Evolutionary conservation across 139 green algal species (phyloP), one percentile per base, ranked within the genome.

Genomic region (Monoraphidium neglectum): DNA sequence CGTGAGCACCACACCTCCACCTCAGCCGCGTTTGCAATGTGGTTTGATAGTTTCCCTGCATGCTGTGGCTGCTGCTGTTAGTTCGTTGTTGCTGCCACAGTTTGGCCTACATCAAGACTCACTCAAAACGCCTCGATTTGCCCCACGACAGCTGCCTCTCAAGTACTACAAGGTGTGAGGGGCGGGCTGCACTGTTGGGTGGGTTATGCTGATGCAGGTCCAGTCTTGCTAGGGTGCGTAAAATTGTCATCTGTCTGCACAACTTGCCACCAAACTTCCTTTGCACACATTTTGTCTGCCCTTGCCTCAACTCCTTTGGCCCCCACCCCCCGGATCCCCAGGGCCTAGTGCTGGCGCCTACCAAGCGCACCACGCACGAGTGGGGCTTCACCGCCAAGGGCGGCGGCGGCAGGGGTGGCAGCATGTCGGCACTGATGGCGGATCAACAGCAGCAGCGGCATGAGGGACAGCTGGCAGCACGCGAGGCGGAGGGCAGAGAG

Each of bases 111-210:
- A 8, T 51, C 43, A n/a, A n/a, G n/a, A n/a, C n/a, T n/a, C n/a
- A n/a, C n/a, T n/a, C n/a, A n/a, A n/a, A n/a, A n/a, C n/a, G n/a
- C n/a, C n/a, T 12, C 26, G 10, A 13, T 21, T 28, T 32, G 5
- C 56, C 56, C 23, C 26, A 4, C 26, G 26, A 24, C 32, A 63
- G 67, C 59, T 81, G 28, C 54, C 57, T 16, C 37, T 49, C 62
- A 72, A 76, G 28, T 87, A 87, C 68, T 94, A 94, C 77, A 62
- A 63, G 13, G n/a, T n/a, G n/a, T n/a, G n/a, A n/a, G n/a, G n/a
- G n/a, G n/a, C n/a, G n/a, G n/a, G n/a, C n/a, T n/a, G n/a, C n/a
- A n/a, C n/a, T n/a, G n/a, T n/a, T n/a, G n/a, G n/a, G n/a, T n/a
- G n/a, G n/a, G n/a, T n/a, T n/a, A n/a, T n/a, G n/a, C n/a, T n/a